These are phyloP conservation scores for Salix dunnii DNA, from an alignment of 345 rosid genomes.

Conservation along the genomic window DNA sequence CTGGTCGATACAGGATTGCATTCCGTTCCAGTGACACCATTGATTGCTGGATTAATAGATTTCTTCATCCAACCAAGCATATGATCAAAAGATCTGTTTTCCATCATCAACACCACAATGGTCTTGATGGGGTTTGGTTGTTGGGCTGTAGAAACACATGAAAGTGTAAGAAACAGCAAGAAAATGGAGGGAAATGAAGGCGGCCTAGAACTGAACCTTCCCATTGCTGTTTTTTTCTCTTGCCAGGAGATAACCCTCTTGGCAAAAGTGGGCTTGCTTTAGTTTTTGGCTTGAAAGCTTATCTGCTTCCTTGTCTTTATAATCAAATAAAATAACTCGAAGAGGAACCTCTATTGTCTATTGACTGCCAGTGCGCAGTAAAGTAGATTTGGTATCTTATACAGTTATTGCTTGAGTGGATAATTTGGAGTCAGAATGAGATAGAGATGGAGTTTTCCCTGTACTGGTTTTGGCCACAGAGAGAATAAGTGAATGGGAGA, in stretches of 20 bases:
- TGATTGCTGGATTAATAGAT: slow-evolving; percentile 53
- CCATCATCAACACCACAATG: slow-evolving; percentile 79
- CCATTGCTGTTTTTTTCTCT: slow-evolving; percentile 22
- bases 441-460: background rate
- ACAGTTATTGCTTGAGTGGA: background rate
- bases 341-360: background rate
- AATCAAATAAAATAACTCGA: background rate
- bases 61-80: slow-evolving; percentile 97
- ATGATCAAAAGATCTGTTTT: slow-evolving; percentile 89
- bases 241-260: background rate
- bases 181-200: slow-evolving; percentile 34
- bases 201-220: slow-evolving; percentile 23
- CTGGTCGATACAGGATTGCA: slow-evolving; percentile 71
- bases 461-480: slow-evolving; percentile 4
- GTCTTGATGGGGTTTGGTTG: slow-evolving; percentile 64
- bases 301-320: background rate
- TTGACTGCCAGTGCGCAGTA: background rate
- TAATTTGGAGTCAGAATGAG: background rate
- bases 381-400: slow-evolving; percentile 8
- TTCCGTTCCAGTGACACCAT: slow-evolving; percentile 86
- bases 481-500: background rate
- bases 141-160: slow-evolving; percentile 40
- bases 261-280: slow-evolving; percentile 1
- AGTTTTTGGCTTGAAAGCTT: background rate
- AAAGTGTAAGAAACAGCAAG: slow-evolving; percentile 44